Base-by-base conservation (phyloP, 768 basidiomycete species). In the Naganishia vaughanmartiniae region DNA sequence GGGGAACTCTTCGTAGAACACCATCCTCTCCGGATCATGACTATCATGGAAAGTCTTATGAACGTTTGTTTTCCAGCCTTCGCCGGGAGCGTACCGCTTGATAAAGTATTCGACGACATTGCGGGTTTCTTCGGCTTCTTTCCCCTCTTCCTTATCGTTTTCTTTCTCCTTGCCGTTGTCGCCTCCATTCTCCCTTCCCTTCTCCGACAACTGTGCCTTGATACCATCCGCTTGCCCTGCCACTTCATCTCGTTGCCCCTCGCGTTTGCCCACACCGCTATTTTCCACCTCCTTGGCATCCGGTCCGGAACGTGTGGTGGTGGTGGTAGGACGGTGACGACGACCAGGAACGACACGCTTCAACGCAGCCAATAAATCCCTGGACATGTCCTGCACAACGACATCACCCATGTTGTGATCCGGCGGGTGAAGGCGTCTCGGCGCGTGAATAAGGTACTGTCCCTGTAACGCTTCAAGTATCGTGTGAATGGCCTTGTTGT, bases 101-200 rank as follows among this genome's bases (percentile, higher is more conserved):
- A 63, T 63, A 42, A 63, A 63, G 15, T 45, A 63, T 34, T 63
- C 60, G 42, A 63, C 60, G 4, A 45, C 39, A 26, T 63, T 28
- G 21, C 60, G 36, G 1, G 42, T 42, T 42, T 42, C 42, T 15
- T 45, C 24, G 28, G 11, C 60, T 36, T 21, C n/a, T 21, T 17
- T 4, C 4, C 2, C n/a, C 7, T 42, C 46, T 21, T 5, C 46
- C n/a, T n/a, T n/a, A n/a, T n/a, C n/a, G n/a, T n/a, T n/a, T n/a
- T n/a, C n/a, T n/a, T n/a, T n/a, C n/a, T n/a, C 21, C 19, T n/a
- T 51, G 48, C 24, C 48, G n/a, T 26, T 26, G 7, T 15, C 39
- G 39, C 39, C 9, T 21, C 14, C 48, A 4, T 26, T 6, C 24
- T 46, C 46, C 4, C 21, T 21, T 4, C 24, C 48, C n/a, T 51